Conservation (phyloP, 2,329 filamentous ascomycete species). For the Beauveria varroae region DNA sequence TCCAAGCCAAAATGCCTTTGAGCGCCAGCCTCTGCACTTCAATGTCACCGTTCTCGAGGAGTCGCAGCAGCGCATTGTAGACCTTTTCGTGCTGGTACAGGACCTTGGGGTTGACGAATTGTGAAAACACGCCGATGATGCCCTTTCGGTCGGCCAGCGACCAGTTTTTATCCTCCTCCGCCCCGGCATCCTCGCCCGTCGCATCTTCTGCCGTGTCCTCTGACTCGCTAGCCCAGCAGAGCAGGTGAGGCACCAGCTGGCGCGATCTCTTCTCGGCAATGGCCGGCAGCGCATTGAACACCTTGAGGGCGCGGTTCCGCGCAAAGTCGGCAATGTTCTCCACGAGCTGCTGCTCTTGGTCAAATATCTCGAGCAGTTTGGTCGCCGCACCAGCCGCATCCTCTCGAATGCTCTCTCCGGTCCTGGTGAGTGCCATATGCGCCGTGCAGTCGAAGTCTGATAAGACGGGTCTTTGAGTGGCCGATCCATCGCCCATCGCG, state of each 20-base stretch:
- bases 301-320: constrained; percentile 70
- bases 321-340: constrained; percentile 47
- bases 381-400: constrained; percentile 46
- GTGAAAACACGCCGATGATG: constrained; percentile 71
- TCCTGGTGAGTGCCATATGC: constrained; percentile 49
- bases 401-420: constrained; percentile 43
- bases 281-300: constrained; percentile 64
- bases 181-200: constrained; percentile 37
- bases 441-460: constrained; percentile 86
- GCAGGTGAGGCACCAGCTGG: constrained; percentile 74
- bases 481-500: constrained; percentile 26
- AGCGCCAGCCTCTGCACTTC: constrained; percentile 83
- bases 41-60: constrained; percentile 80
- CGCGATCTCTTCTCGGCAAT: constrained; percentile 83
- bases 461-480: constrained; percentile 31
- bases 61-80: constrained; percentile 62
- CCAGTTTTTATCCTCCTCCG: constrained; percentile 47
- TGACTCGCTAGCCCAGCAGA: constrained; percentile 65
- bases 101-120: constrained; percentile 80
- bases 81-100: constrained; percentile 73
- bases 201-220: constrained; percentile 36
- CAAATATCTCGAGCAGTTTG: constrained; percentile 56
- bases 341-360: constrained; percentile 51
- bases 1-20: constrained; percentile 85
- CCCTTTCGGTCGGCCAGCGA: constrained; percentile 74